Conservation (phyloP, 768 basidiomycete genomes). For the Hebeloma cylindrosporum region DNA sequence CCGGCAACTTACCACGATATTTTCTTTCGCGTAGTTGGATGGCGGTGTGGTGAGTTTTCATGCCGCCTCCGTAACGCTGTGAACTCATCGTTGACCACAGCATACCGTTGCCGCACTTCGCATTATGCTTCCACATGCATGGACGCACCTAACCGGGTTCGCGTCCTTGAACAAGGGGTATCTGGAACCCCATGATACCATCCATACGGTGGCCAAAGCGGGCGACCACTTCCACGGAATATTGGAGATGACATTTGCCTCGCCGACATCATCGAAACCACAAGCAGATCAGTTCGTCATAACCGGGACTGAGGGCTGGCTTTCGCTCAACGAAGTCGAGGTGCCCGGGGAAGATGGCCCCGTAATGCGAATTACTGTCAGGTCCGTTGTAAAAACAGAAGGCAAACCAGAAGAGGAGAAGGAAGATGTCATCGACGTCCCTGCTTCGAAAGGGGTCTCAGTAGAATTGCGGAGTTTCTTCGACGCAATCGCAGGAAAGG, state of each 20-base stretch:
- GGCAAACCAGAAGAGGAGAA: constrained; percentile 44
- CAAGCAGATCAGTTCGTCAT: constrained; percentile 44
- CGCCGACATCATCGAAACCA: constrained; percentile 45
- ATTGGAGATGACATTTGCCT: constrained; percentile 63
- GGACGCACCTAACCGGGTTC: constrained; percentile 60
- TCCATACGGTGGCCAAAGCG: constrained; percentile 55
- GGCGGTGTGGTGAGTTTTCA: constrained; percentile 65
- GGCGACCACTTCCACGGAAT: constrained; percentile 55
- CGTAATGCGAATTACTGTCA: constrained; percentile 41
- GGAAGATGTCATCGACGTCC: constrained; percentile 51
- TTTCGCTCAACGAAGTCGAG: constrained; percentile 42
- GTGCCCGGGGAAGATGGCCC: constrained; percentile 19
- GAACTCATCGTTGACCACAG: constrained; percentile 29
- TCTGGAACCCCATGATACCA: constrained; percentile 79
- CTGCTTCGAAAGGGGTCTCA: constrained; percentile 52
- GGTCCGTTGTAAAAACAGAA: constrained; percentile 33
- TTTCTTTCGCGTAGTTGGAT: constrained; percentile 51
- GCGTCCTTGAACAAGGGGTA: constrained; percentile 69
- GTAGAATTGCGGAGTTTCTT: constrained; percentile 62
- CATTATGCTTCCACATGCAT: constrained; percentile 50
- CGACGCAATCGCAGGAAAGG: constrained; percentile 47
- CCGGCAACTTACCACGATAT: constrained; percentile 3
- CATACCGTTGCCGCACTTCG: constrained; percentile 69
- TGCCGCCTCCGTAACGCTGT: background rate
- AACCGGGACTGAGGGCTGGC: constrained; percentile 63